phyloP scores from a whole-genome alignment of 257 asterid genomes.

The Solanum rostratum region DNA sequence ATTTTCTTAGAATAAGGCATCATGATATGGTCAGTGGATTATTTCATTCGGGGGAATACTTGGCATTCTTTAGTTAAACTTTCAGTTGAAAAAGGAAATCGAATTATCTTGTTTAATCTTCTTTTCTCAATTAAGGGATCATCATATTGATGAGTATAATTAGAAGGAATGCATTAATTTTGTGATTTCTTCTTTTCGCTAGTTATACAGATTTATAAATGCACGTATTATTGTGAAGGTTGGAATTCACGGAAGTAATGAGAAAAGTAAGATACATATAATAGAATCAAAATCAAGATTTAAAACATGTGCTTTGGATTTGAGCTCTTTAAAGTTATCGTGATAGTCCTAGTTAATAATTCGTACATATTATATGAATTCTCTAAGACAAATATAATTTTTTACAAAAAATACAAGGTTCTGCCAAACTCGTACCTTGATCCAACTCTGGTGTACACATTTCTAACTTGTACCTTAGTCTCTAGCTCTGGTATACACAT shows the following conservation, averaged over 20 bases:
- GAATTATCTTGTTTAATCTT: background rate
- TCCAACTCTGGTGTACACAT: no score
- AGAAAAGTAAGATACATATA: background rate
- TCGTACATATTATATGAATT: background rate
- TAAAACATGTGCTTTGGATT: background rate
- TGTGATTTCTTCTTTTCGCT: background rate
- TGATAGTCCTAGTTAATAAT: background rate
- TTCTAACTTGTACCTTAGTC: background rate
- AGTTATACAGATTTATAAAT: background rate
- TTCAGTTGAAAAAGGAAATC: background rate
- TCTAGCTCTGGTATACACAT: background rate
- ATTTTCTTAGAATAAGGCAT: background rate
- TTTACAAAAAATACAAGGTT: no score
- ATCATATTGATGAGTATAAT: background rate
- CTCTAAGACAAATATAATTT: background rate
- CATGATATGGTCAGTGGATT: background rate
- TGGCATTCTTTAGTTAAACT: background rate
- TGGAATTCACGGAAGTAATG: background rate
- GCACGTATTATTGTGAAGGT: background rate
- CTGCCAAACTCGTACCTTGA: background rate
- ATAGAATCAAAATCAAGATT: background rate
- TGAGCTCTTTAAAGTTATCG: fast-evolving
- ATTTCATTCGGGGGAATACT: background rate
- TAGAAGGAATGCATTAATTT: background rate
- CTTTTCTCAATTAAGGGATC: background rate